phyloP scores from a whole-genome alignment of 352 stramenopile species.

The Phytophthora tubulina region DNA sequence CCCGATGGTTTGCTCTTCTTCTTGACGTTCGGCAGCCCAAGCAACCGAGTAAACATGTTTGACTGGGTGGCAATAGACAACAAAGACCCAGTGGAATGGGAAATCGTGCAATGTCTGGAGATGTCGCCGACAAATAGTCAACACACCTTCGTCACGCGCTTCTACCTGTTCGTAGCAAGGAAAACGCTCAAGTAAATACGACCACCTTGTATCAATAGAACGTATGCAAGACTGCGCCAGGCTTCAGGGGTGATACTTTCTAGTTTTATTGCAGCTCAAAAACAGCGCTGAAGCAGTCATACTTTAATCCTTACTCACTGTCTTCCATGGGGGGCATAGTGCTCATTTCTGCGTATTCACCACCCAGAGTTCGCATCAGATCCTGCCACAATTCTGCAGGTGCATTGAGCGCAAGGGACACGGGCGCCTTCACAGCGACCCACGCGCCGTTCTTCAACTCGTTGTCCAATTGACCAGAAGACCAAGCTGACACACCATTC shows the following conservation, averaged over 20 bases:
- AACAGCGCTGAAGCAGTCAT: neutral
- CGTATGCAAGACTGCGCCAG: slow-evolving; percentile 14
- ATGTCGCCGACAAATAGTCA: slow-evolving; percentile 49
- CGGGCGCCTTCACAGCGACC: slow-evolving; percentile 77
- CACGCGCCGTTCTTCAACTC: slow-evolving; percentile 79
- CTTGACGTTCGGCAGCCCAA: slow-evolving; percentile 60
- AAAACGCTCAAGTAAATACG: slow-evolving; percentile 45
- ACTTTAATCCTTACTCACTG: slow-evolving; percentile 11
- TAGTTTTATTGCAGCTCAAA: slow-evolving; percentile 31
- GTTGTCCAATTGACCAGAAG: slow-evolving; percentile 67
- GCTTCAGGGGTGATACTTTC: slow-evolving; percentile 16
- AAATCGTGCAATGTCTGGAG: slow-evolving; percentile 63
- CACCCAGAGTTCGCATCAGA: slow-evolving; percentile 71
- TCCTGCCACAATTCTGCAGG: slow-evolving; percentile 72
- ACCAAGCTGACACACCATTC: slow-evolving; percentile 81
- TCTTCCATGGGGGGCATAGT: slow-evolving; percentile 66
- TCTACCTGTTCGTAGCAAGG: slow-evolving; percentile 62
- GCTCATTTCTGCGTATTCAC: slow-evolving; percentile 82
- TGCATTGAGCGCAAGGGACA: slow-evolving; percentile 76
- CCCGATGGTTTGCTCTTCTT: slow-evolving; percentile 53
- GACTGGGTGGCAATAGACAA: slow-evolving; percentile 43
- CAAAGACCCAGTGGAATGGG: slow-evolving; percentile 46
- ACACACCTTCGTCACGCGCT: slow-evolving; percentile 51
- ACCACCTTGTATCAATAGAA: slow-evolving; percentile 34
- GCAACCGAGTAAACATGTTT: slow-evolving; percentile 62